A percentile compares a stretch with the other conserved stretches of the same genome.
Conservation (phyloP, 129 eudicot genomes). For the Oenanthe sinensis region DNA sequence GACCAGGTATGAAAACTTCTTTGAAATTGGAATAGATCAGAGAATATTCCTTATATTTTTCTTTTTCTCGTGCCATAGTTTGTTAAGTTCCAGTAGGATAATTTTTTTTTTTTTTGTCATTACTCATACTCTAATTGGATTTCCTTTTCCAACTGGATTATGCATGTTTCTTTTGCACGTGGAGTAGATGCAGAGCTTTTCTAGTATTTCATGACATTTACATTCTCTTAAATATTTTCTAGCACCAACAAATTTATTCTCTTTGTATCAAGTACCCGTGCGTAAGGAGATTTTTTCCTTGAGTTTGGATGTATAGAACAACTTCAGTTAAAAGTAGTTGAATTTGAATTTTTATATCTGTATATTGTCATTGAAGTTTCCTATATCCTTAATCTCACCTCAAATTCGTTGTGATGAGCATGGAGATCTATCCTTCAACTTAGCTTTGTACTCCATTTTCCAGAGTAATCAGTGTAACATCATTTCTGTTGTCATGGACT, state of each 20-base stretch:
- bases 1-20: conserved; percentile 51
- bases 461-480: too few relatives aligned
- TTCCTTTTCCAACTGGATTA: too few relatives aligned
- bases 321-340: neutral
- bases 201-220: neutral
- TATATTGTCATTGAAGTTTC: neutral
- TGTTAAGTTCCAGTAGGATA: neutral
- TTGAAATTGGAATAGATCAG: neutral
- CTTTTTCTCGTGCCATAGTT: neutral
- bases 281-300: neutral
- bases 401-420: neutral
- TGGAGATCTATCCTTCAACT: too few relatives aligned
- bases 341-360: neutral
- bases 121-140: too few relatives aligned
- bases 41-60: neutral
- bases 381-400: neutral
- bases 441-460: too few relatives aligned
- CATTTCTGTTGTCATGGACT: too few relatives aligned
- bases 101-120: neutral
- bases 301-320: neutral
- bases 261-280: neutral
- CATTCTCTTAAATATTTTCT: neutral
- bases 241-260: neutral
- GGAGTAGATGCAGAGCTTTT: neutral
- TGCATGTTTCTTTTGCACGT: neutral